Conservation (phyloP, 768 basidiomycete genomes). For the Glaciozyma antarctica region DNA sequence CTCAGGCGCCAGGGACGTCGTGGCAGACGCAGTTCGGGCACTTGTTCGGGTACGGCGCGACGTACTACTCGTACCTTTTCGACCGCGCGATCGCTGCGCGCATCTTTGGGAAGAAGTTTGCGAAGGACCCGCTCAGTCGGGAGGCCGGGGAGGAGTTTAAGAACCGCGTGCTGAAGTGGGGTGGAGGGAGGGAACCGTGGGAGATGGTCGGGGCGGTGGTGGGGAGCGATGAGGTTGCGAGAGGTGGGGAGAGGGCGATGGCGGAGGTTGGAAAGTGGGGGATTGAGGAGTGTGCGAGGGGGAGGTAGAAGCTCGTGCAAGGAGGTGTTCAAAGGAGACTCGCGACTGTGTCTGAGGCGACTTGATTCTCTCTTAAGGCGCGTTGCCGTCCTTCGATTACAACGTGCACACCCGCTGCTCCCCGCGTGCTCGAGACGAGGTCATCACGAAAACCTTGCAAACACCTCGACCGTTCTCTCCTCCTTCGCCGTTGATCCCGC, state of each 20-base stretch:
- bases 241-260: constrained; percentile 77
- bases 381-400: too few relatives aligned
- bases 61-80: constrained; percentile 94
- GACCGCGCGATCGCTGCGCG: constrained; percentile 89
- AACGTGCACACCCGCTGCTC: too few relatives aligned
- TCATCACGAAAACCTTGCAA: too few relatives aligned
- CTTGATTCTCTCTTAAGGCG: too few relatives aligned
- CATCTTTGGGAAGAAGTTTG: constrained; percentile 75
- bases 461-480: too few relatives aligned
- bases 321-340: too few relatives aligned
- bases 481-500: too few relatives aligned
- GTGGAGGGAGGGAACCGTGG: constrained; percentile 92
- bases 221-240: constrained; percentile 53
- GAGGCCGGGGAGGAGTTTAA: constrained; percentile 74
- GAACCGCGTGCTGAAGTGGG: constrained; percentile 60
- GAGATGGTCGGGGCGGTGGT: constrained; percentile 70
- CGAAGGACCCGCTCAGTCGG: constrained; percentile 56
- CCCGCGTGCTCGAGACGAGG: too few relatives aligned
- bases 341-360: too few relatives aligned
- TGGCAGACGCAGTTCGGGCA: constrained; percentile 97
- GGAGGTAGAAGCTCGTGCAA: not conserved
- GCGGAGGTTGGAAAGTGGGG: constrained; percentile 79
- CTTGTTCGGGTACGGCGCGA: constrained; percentile 90
- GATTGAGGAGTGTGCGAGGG: constrained; percentile 45
- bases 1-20: constrained; percentile 71